Percentiles rank a stretch among this genome's conserved stretches.
Conservation (phyloP, 345 rosid species). For the Cardamine chenopodiifolia region DNA sequence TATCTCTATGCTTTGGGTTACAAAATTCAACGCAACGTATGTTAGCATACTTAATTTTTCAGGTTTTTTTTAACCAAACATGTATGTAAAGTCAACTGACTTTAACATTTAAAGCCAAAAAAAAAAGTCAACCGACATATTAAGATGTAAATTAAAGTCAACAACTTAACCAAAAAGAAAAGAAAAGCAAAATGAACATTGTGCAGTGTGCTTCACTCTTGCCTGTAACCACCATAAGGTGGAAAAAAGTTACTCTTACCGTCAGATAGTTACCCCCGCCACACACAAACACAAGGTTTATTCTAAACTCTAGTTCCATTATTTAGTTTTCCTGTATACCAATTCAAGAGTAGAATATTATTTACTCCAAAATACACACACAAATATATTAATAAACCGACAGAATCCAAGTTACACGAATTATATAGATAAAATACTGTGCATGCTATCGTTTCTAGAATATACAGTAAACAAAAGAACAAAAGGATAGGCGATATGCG, state of each 20-base stretch:
- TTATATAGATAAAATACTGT: not conserved
- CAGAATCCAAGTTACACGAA: constrained; percentile 39
- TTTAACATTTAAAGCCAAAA: constrained; percentile 15
- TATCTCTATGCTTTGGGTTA: constrained; percentile 12
- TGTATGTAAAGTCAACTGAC: constrained; percentile 25
- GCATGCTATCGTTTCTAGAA: constrained; percentile 34
- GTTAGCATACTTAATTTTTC: constrained; percentile 4
- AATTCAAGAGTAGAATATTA: not conserved
- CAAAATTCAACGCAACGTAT: constrained; percentile 27
- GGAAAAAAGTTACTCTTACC: not conserved
- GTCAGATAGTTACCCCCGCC: not conserved
- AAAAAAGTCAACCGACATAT: constrained; percentile 31
- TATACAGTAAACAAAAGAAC: constrained; percentile 4
- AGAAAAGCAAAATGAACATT: constrained; percentile 34
- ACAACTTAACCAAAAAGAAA: constrained; percentile 1
- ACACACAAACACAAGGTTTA: not conserved
- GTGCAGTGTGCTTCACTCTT: constrained; percentile 11
- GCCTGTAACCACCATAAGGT: constrained; percentile 12
- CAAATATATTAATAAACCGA: not conserved
- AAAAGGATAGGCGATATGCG: not conserved
- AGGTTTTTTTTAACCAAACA: constrained; percentile 8
- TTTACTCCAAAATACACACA: not conserved
- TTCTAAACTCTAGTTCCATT: not conserved
- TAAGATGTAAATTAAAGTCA: constrained; percentile 27
- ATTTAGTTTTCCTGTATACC: not conserved